These are phyloP conservation scores for Botryotinia globosa DNA, from an alignment of 2,329 filamentous ascomycete species.

Conservation along the genomic window DNA sequence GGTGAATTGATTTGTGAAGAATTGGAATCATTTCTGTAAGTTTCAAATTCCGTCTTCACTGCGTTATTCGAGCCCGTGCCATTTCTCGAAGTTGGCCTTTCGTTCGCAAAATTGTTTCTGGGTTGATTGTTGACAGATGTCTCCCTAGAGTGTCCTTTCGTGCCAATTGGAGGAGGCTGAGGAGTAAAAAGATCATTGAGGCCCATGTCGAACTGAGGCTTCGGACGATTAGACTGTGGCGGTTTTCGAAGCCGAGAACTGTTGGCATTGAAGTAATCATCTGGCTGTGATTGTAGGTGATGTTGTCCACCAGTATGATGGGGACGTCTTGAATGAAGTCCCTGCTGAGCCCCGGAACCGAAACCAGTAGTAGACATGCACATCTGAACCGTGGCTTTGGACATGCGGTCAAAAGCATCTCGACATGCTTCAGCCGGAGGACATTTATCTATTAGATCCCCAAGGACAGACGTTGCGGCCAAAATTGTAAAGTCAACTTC, in stretches of 20 bases:
- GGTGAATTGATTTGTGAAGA: conserved; percentile 4
- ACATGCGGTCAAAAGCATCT: conserved; percentile 92
- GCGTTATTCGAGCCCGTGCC: background rate
- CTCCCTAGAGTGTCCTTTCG: conserved; percentile 4
- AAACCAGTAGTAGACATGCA: conserved; percentile 68
- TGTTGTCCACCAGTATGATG: conserved; percentile 24
- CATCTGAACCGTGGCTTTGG: conserved; percentile 94
- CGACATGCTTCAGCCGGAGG: conserved; percentile 91
- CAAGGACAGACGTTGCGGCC: conserved; percentile 87
- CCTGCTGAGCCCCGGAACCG: conserved; percentile 32
- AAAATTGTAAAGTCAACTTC: conserved; percentile 97
- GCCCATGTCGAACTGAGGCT: conserved; percentile 38
- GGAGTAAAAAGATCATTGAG: conserved; percentile 36
- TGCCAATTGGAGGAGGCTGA: background rate
- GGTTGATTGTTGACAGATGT: background rate
- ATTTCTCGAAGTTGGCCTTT: conserved; percentile 8
- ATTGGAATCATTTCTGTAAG: conserved; percentile 2
- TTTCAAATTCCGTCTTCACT: conserved; percentile 27
- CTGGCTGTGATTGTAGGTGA: conserved; percentile 14
- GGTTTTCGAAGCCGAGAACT: conserved; percentile 18
- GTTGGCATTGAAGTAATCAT: conserved; percentile 28
- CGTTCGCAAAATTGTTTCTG: background rate
- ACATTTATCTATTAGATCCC: conserved; percentile 89
- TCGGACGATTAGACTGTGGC: conserved; percentile 27
- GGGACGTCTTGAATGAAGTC: conserved; percentile 29